Percentiles rank a stretch among this genome's conserved stretches.
These are phyloP conservation scores for Aspergillus incahuasiensis DNA, from an alignment of 495 filamentous ascomycete species.

Conservation along the genomic window DNA sequence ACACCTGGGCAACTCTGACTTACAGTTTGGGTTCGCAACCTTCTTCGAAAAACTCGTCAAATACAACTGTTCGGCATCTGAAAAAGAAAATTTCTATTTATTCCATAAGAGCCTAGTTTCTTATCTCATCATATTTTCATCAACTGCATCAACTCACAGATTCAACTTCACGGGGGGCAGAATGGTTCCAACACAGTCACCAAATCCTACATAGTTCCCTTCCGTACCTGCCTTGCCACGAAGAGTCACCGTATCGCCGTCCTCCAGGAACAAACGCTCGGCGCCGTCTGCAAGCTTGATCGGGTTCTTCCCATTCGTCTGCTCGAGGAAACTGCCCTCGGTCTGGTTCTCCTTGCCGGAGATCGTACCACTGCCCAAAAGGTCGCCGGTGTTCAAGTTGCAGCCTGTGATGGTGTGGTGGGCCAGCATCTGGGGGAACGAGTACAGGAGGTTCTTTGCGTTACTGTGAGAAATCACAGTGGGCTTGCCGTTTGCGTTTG, in stretches of 20 bases:
- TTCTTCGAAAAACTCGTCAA: no score
- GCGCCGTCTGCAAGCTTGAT: conserved; percentile 65
- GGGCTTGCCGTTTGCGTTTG: conserved; percentile 57
- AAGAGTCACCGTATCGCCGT: conserved; percentile 76
- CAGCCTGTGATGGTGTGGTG: conserved; percentile 89
- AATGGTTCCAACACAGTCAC: conserved; percentile 60
- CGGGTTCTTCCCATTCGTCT: conserved; percentile 63
- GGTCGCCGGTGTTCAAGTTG: conserved; percentile 72
- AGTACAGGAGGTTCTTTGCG: conserved; percentile 74
- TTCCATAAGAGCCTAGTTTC: no score
- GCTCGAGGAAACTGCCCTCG: conserved; percentile 76
- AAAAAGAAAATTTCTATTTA: no score
- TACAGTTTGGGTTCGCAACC: no score
- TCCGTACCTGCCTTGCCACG: conserved; percentile 61
- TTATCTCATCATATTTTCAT: not conserved
- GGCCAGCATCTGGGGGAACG: conserved; percentile 90
- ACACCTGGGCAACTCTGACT: no score
- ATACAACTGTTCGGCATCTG: no score
- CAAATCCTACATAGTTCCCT: conserved; percentile 66
- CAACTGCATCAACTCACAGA: conserved; percentile 1
- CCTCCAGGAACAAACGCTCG: conserved; percentile 71
- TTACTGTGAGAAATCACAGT: conserved; percentile 63
- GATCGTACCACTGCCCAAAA: conserved; percentile 88
- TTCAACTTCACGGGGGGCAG: conserved; percentile 37
- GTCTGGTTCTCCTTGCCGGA: conserved; percentile 60